A percentile compares a stretch with the other conserved stretches of the same genome.
These are phyloP conservation scores for Rhizopogon vesiculosus DNA, from an alignment of 768 basidiomycete species.

Conservation along the genomic window DNA sequence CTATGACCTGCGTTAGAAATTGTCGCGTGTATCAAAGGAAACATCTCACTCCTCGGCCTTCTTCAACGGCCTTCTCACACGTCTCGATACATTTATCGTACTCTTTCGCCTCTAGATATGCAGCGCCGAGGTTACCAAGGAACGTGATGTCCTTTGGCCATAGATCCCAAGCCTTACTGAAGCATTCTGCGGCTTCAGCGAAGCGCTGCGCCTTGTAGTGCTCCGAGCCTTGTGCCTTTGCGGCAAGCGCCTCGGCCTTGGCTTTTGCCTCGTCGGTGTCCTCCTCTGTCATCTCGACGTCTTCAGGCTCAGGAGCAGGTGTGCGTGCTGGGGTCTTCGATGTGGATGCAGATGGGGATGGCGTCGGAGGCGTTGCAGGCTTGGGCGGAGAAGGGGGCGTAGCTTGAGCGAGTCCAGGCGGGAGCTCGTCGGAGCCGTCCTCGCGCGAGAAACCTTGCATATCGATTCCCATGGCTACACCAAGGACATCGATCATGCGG, in stretches of 20 bases:
- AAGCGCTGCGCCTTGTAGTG: conserved; percentile 88
- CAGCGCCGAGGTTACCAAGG: conserved; percentile 88
- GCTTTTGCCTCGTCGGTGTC: conserved; percentile 67
- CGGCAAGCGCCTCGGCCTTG: conserved; percentile 74
- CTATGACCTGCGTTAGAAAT: conserved; percentile 28
- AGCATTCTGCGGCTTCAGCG: conserved; percentile 67
- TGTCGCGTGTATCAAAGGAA: background rate
- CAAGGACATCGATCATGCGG: conserved; percentile 91
- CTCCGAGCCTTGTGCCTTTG: conserved; percentile 74
- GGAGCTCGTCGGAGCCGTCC: conserved; percentile 79
- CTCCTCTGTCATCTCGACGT: conserved; percentile 62
- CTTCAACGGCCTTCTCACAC: conserved; percentile 95
- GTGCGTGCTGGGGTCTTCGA: conserved; percentile 34
- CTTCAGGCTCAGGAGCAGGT: conserved; percentile 31
- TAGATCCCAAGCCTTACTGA: conserved; percentile 85
- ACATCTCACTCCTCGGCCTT: conserved; percentile 69
- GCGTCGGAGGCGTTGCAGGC: conserved; percentile 26
- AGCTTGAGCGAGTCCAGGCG: conserved; percentile 45
- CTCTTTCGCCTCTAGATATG: conserved; percentile 90
- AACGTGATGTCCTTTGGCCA: conserved; percentile 94
- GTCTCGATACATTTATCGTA: conserved; percentile 88
- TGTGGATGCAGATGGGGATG: conserved; percentile 43
- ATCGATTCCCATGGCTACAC: conserved; percentile 91
- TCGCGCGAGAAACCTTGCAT: conserved; percentile 81
- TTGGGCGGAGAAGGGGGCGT: conserved; percentile 19